Conservation (phyloP, 164 flowering plant genomes). For the Santalum album region DNA sequence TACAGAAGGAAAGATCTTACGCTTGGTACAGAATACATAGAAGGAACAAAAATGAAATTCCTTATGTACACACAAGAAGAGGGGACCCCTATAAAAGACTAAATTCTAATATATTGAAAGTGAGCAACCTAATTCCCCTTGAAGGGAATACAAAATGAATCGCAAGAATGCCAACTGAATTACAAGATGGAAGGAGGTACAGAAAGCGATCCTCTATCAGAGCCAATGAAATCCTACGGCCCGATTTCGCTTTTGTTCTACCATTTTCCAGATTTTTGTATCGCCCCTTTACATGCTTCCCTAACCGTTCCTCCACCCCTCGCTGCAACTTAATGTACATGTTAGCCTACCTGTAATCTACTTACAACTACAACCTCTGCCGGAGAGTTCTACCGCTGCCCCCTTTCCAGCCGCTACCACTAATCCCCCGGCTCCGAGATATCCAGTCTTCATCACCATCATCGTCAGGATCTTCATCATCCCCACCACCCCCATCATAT, state of each 20-base stretch:
- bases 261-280: conserved; percentile 13
- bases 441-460: conserved; percentile 41
- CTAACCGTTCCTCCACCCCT: conserved; percentile 8
- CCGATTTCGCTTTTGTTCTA: neutral
- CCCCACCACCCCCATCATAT: conserved; percentile 11
- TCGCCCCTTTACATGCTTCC: conserved; percentile 1
- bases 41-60: too few species aligned
- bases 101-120: too few species aligned
- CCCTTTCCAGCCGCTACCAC: conserved; percentile 34
- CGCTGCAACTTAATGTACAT: conserved; percentile 36
- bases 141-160: too few species aligned
- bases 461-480: conserved; percentile 43
- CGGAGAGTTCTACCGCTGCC: conserved; percentile 29
- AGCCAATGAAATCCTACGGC: neutral
- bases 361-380: conserved; percentile 30
- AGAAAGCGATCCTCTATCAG: neutral
- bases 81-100: too few species aligned
- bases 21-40: too few species aligned
- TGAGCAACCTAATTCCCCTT: too few species aligned
- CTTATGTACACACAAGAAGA: too few species aligned
- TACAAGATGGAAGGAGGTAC: conserved; percentile 13
- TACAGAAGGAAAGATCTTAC: too few species aligned
- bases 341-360: conserved; percentile 31
- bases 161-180: conserved; percentile 3
- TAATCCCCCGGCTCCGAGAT: conserved; percentile 28